Percentiles rank a stretch among this genome's conserved stretches.
phyloP scores from a whole-genome alignment of 2,329 filamentous ascomycete genomes.

The Verticillium tricorpus region DNA sequence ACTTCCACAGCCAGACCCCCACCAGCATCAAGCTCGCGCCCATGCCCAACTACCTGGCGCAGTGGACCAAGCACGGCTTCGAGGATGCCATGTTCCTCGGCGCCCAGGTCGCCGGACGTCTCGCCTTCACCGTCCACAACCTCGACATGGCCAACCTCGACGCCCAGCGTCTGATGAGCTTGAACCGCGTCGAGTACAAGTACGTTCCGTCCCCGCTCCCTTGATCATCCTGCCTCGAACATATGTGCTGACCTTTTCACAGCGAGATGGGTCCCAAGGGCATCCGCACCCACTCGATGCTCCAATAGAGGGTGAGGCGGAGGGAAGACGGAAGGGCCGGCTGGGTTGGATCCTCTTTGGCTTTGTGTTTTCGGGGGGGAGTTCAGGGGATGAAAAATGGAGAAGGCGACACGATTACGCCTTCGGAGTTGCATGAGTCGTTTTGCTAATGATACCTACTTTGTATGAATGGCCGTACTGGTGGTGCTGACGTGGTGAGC shows the following conservation, averaged over 20 bases:
- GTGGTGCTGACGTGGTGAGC: background rate
- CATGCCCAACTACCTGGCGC: slow-evolving; percentile 79
- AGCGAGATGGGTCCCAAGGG: slow-evolving; percentile 53
- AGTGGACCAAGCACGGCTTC: slow-evolving; percentile 77
- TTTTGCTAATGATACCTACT: background rate
- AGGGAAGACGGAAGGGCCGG: background rate
- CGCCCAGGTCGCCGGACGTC: slow-evolving; percentile 73
- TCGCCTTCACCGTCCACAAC: slow-evolving; percentile 56
- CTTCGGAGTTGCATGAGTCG: background rate
- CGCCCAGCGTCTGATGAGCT: slow-evolving; percentile 50
- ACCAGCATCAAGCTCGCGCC: slow-evolving; percentile 76
- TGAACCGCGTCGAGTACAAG: slow-evolving; percentile 59
- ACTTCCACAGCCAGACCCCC: slow-evolving; percentile 67
- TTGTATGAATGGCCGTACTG: background rate
- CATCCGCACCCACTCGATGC: slow-evolving; percentile 49
- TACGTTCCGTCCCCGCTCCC: slow-evolving; percentile 28
- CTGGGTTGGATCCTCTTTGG: background rate
- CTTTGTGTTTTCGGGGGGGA: background rate
- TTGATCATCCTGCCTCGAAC: background rate
- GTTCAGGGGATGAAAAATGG: background rate
- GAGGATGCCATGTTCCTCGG: slow-evolving; percentile 87
- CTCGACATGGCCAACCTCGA: slow-evolving; percentile 48
- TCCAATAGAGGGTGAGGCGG: slow-evolving; percentile 27
- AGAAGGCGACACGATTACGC: background rate
- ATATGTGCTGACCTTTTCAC: slow-evolving; percentile 8